Evolutionary conservation across 306 rosid genomes (phyloP), one percentile per base, ranked within the genome.

Genomic region (Clitoria ternatea): DNA sequence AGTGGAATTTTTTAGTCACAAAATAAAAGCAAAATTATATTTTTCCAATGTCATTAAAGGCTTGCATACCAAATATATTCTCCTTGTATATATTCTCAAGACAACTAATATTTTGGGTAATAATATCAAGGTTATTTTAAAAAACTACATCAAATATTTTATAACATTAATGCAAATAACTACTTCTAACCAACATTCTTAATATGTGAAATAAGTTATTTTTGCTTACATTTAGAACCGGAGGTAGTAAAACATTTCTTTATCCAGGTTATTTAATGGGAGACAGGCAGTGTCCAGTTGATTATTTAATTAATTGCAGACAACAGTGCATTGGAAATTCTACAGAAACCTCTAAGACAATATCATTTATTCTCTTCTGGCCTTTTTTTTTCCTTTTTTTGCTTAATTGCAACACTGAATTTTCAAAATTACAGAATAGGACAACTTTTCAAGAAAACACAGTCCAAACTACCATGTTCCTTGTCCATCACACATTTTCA

Each of bases 401-500:
- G 47, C 39, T 66, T 72, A 64, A 47, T 47, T 55, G 55, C 37
- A 44, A 54, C 5, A n/a, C 36, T 5, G 26, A 6, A 12, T 37
- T 49, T 30, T 4, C 6, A 22, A 79, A 40, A 49, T 30, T 50
- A 49, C 44, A 60, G 61, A 29, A 39, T 39, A 26, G 7, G n/a
- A 35, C 22, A 2, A 19, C 37, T 27, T 64, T 47, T 56, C 64
- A 48, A 14, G 19, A 40, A 44, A 77, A 54, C 3, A 4, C 11
- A 8, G 17, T 65, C 22, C 20, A 0, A 50, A 73, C 42, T 29
- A 60, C 66, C 65, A 74, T 52, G 61, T 55, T 52, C 65, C 50
- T 45, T 64, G 15, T 52, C 23, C 35, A 47, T 66, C 29, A 19
- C 66, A 49, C 44, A 54, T 80, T 20, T 59, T 54, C 42, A 50